Evolutionary conservation across 495 filamentous ascomycete genomes (phyloP), one percentile per base, ranked within the genome.

Genomic region (Neurospora sp.): DNA sequence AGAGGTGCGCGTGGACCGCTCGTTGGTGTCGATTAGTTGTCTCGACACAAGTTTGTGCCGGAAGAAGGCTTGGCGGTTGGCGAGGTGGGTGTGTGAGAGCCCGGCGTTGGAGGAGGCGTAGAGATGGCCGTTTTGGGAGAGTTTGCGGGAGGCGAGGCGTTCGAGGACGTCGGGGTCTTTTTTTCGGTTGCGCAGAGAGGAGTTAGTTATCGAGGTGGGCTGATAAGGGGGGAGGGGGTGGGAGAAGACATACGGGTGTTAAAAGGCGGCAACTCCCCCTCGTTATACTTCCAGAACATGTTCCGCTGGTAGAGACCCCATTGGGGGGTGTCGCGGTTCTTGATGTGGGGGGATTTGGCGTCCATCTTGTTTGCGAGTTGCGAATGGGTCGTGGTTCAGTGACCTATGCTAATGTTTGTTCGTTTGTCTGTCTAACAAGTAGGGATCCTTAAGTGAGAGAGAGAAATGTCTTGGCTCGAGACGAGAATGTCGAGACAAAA

Each of bases 51-150:
- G 49, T 44, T 88, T 85, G 81, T 91, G 90, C 1, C 89, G 87
- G 83, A 86, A 91, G 85, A 92, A 92, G 74, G 91, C 86, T 78
- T 91, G 87, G 3, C 90, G 86, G 79, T 92, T 92, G 14, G 88
- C 87, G 2, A 89, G 84, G 78, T 92, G 90, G 18, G 90, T 93
- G 73, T 83, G 85, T 9, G 90, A 91, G 39, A 87, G 83, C 1
- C 90, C 89, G 14, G 90, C 90, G 75, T 91, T 92, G 73, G 84
- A 91, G 69, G 89, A 90, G 66, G 91, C 86, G 73, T 92, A 92
- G 81, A 80, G 84, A 86, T 85, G 88, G 73, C 87, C 87, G 27
- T 79, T 79, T 72, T 85, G 76, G 71, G 86, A 86, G 23, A 92
- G 84, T 39, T 83, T 87, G 74, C 87, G 78, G 75, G 86, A 85